phyloP scores from a whole-genome alignment of 495 filamentous ascomycete genomes.

The Aspergillus heteromorphus region DNA sequence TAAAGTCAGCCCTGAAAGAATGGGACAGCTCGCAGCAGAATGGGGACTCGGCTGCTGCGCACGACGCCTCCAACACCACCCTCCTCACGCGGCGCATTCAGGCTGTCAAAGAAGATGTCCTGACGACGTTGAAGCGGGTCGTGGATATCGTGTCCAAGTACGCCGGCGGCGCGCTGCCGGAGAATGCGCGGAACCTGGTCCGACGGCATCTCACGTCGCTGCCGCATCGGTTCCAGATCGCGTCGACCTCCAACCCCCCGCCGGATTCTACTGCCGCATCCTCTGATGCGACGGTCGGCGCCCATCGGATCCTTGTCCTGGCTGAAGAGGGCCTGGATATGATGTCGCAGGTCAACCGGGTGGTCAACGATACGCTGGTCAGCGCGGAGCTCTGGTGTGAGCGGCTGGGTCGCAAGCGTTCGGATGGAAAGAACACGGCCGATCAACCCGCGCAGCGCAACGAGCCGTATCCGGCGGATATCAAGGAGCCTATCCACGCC shows the following conservation, averaged over 20 bases:
- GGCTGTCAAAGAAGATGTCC: conserved; percentile 64
- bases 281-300: conserved; percentile 45
- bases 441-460: conserved; percentile 23
- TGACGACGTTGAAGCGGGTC: conserved; percentile 68
- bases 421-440: conserved; percentile 19
- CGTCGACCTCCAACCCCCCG: conserved; percentile 40
- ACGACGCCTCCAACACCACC: conserved; percentile 29
- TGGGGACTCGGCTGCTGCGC: conserved; percentile 18
- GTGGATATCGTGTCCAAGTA: conserved; percentile 77
- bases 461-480: conserved; percentile 22
- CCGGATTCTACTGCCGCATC: conserved; percentile 29
- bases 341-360: conserved; percentile 75
- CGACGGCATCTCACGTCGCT: conserved; percentile 72
- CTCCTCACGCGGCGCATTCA: conserved; percentile 59
- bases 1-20: conserved; percentile 68
- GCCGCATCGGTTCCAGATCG: conserved; percentile 66
- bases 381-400: conserved; percentile 87
- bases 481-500: conserved; percentile 31
- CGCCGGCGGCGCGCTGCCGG: conserved; percentile 76
- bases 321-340: conserved; percentile 86
- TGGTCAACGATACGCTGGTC: conserved; percentile 76
- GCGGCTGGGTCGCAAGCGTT: conserved; percentile 55
- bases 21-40: conserved; percentile 51
- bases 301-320: conserved; percentile 69
- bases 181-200: conserved; percentile 74